Conservation (phyloP, 2,329 filamentous ascomycete species). For the Thielaviopsis ethacetica region DNA sequence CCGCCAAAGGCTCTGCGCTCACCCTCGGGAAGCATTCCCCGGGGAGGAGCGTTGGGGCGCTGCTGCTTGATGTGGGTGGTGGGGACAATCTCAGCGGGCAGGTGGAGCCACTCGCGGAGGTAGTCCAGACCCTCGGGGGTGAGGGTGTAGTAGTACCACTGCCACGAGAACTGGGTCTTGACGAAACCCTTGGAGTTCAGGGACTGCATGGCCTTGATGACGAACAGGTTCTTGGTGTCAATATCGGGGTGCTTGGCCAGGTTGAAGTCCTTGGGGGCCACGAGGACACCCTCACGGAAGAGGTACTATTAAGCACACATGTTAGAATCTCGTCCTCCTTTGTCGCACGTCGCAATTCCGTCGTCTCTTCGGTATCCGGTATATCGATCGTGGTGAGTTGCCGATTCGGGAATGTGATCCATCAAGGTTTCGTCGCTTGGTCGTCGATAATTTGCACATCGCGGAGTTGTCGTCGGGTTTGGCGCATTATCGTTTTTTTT, state of each 20-base stretch:
- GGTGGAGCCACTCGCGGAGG: constrained; percentile 99
- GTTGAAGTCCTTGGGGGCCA: constrained; percentile 99
- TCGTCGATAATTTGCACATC: neutral
- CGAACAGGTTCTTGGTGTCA: constrained; percentile 98
- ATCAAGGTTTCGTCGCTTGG: constrained; percentile 12
- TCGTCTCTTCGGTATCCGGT: too few relatives aligned
- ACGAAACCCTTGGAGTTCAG: constrained; percentile 95
- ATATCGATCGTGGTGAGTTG: constrained; percentile 9
- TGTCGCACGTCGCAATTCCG: neutral
- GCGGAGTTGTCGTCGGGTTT: neutral
- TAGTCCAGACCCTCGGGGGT: constrained; percentile 99
- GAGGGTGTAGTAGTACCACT: constrained; percentile 99
- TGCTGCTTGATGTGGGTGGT: constrained; percentile 99
- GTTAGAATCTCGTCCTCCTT: constrained; percentile 6
- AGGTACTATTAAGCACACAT: constrained; percentile 50
- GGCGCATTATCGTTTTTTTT: neutral
- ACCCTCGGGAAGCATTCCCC: constrained; percentile 90
- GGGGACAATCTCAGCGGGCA: constrained; percentile 97
- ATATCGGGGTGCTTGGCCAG: constrained; percentile 94
- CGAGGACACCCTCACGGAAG: constrained; percentile 85
- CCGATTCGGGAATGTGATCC: neutral
- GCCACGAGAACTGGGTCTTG: constrained; percentile 99
- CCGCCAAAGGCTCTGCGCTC: constrained; percentile 69
- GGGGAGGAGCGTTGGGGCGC: constrained; percentile 92
- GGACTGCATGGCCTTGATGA: constrained; percentile 98